Evolutionary conservation across 371 early-diverging fungal genomes (phyloP), one percentile per base, ranked within the genome.

Genomic region (Lichtheimia ramosa): DNA sequence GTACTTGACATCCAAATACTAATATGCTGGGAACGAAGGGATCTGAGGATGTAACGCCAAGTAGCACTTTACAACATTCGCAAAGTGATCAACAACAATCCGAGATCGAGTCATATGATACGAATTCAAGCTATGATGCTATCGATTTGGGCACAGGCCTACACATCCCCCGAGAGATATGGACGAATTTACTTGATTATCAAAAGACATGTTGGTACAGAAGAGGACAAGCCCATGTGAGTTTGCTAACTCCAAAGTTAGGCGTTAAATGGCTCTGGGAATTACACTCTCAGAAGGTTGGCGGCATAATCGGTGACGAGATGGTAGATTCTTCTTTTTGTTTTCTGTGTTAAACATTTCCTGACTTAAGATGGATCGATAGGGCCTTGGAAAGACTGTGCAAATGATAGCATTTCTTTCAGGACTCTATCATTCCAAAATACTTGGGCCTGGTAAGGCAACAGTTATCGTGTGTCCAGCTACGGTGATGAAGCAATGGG

Each of bases 281-380:
- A 58, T 75, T 97, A 28, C 90, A 95, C 68, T 76, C 79, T 34
- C 92, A 94, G 64, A 83, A 90, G 48, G 91, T 89, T 0, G 99
- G 99, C 1, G 99, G 99, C 0, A 91, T 99, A 25, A 73, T 98
- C 23, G 98, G 97, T n/a, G 99, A 99, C 75, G 98, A 99, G 73
- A 97, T 99, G 96, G 84, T 81, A 68, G 10, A 66, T 0, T 16
- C 28, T 14, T 53, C 7, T 15, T 0, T 6, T 21, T 48, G 10
- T 8, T 16, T 46, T 27, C 27, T 27, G 13, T 10, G 3, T 15
- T 28, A 39, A 3, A 16, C 2, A 16, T 27, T 40, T 27, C 21
- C 58, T 21, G 15, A 24, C 34, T 58, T 5, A 27, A 57, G 18
- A 13, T 16, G 43, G 42, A 14, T 58, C 43, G 15, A 27, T 23